Evolutionary conservation across 2,329 filamentous ascomycete genomes (phyloP).

Genomic region (Alternaria conjuncta): DNA sequence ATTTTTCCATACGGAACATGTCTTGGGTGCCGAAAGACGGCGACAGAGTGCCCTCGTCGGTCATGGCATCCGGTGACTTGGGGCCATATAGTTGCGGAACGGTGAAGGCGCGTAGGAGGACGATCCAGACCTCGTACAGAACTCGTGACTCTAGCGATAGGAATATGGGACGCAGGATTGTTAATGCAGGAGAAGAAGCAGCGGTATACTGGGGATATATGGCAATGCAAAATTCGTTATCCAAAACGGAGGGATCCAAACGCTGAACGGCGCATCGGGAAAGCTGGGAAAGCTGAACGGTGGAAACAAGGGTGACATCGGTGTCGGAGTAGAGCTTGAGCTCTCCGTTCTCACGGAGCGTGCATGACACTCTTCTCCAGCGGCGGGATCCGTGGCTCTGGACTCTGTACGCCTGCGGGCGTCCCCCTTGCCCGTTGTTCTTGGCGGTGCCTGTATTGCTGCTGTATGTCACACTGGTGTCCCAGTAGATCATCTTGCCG

Average conservation of each 20-base stretch:
- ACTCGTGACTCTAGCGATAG: conserved; percentile 84
- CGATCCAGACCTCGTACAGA: conserved; percentile 97
- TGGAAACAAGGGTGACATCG: conserved; percentile 78
- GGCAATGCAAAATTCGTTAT: conserved; percentile 91
- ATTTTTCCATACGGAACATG: conserved; percentile 71
- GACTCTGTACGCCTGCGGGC: conserved; percentile 62
- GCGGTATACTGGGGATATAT: conserved; percentile 93
- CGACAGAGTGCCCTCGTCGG: conserved; percentile 46
- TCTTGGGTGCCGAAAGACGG: conserved; percentile 55
- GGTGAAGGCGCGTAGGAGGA: conserved; percentile 86
- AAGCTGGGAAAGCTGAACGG: conserved; percentile 86
- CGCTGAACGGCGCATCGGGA: conserved; percentile 90
- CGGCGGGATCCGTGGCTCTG: conserved; percentile 65
- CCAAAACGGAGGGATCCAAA: conserved; percentile 86
- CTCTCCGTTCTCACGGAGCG: conserved; percentile 91
- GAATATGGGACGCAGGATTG: conserved; percentile 86
- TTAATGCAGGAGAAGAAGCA: conserved; percentile 72
- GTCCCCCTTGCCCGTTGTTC: conserved; percentile 34
- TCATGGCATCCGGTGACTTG: conserved; percentile 56
- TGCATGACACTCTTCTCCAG: conserved; percentile 91
- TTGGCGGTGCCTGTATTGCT: conserved; percentile 51
- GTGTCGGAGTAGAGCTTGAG: conserved; percentile 87
- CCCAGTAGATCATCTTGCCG: conserved; percentile 69
- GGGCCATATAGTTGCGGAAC: conserved; percentile 87
- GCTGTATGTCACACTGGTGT: conserved; percentile 66